phyloP scores from a whole-genome alignment of 2,329 filamentous ascomycete species.

The Colletotrichum camelliae region DNA sequence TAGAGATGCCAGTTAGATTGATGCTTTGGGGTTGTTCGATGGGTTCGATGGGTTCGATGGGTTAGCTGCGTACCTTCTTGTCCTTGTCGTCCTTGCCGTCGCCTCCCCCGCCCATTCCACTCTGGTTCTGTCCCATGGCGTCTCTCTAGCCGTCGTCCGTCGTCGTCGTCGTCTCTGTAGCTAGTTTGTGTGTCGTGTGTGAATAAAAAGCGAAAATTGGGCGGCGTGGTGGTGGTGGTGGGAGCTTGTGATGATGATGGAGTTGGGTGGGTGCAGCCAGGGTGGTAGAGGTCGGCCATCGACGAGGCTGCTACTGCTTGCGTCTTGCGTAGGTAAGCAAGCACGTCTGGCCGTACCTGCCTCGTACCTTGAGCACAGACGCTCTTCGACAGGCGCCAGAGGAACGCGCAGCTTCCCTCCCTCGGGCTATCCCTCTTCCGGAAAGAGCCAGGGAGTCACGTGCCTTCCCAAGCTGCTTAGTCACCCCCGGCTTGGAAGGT shows the following conservation, averaged over 20 bases:
- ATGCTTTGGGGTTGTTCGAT: neutral
- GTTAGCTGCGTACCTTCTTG: slow-evolving; percentile 75
- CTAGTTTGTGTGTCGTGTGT: neutral
- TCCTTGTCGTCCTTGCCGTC: slow-evolving; percentile 87
- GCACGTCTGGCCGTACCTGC: neutral
- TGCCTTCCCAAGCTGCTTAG: accelerated
- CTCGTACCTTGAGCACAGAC: neutral
- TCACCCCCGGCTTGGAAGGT: neutral
- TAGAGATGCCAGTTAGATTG: slow-evolving; percentile 14
- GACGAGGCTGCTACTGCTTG: slow-evolving; percentile 21
- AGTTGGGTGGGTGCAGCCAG: slow-evolving; percentile 30
- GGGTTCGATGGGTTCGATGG: neutral
- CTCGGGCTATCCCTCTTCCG: neutral
- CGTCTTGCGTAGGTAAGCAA: slow-evolving; percentile 17
- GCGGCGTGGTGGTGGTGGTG: neutral
- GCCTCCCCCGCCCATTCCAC: slow-evolving; percentile 79
- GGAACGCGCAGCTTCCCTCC: slow-evolving; percentile 39
- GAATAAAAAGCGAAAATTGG: neutral
- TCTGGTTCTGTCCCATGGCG: slow-evolving; percentile 76
- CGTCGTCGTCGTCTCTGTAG: neutral
- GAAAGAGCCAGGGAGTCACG: accelerated
- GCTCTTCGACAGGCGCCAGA: slow-evolving; percentile 45
- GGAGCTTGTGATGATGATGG: slow-evolving; percentile 17
- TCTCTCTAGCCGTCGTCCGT: slow-evolving; percentile 50
- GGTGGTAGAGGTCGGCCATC: slow-evolving; percentile 28